Percentiles rank a stretch among this genome's conserved stretches.
These are phyloP conservation scores for Solanum ossicruentum DNA, from an alignment of 257 asterid species.

Conservation along the genomic window DNA sequence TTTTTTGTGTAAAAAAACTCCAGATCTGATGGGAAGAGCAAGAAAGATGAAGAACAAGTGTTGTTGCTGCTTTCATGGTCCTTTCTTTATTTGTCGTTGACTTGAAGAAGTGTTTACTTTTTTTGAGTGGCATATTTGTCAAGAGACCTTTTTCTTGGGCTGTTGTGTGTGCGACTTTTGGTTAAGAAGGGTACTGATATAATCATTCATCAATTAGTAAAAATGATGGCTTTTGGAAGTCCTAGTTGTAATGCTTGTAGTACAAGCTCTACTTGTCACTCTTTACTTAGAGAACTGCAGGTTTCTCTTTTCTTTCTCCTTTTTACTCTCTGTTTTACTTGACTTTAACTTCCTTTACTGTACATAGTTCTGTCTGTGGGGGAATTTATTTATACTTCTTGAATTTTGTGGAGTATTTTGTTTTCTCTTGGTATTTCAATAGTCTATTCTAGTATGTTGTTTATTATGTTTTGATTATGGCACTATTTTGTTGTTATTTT, in stretches of 20 bases:
- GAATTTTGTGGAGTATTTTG: background rate
- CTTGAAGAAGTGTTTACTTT: background rate
- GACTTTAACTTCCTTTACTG: background rate
- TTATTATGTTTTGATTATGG: too few relatives aligned
- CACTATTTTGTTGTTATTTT: too few relatives aligned
- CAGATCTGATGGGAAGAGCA: conserved; percentile 27
- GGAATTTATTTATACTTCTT: background rate
- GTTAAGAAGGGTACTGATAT: background rate
- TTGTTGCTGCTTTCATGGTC: conserved; percentile 3
- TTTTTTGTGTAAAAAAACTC: conserved; percentile 12
- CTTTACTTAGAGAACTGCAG: conserved; percentile 5
- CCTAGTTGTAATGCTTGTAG: background rate
- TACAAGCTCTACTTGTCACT: background rate
- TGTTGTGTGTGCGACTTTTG: background rate
- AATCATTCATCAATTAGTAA: background rate
- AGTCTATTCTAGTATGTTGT: too few relatives aligned
- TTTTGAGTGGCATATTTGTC: background rate
- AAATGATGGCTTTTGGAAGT: conserved; percentile 8
- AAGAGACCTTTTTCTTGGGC: background rate
- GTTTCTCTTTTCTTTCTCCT: background rate
- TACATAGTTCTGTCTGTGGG: background rate
- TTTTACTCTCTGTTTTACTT: background rate
- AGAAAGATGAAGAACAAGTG: conserved; percentile 7
- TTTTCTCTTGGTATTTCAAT: background rate
- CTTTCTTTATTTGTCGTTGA: conserved; percentile 6